Evolutionary conservation across 106 monocot species (phyloP), one percentile per base, ranked within the genome.

Genomic region (Platanthera zijinensis): DNA sequence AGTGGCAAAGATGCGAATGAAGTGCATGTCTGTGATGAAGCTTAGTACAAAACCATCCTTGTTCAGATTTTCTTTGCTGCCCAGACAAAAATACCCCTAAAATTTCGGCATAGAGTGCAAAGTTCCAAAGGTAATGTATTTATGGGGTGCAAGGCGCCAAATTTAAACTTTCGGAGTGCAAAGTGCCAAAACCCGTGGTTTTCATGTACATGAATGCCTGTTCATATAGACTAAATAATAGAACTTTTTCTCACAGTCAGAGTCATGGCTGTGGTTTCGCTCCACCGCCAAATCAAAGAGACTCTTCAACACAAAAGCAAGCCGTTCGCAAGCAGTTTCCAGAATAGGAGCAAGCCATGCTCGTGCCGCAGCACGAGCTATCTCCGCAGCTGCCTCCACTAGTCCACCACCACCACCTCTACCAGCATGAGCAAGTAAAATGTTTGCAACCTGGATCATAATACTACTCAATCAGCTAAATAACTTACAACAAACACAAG

Each of bases 361-460:
- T 48, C 92, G 82, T 28, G 99, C 94, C 83, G 94, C 85, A 51
- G 94, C 94, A 57, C 94, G 88, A 73, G 99, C 99, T 80, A 99
- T 99, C 59, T 94, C 99, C 48, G 92, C 92, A 77, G 94, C 91
- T 48, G 99, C 99, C 74, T 94, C 99, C 28, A 85, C 69, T 70
- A 94, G 22, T 73, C 89, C 94, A 18, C 92, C 83, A 72, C 85
- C 85, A 7, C 92, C 92, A 50, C 92, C 94, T 78, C 92, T 84
- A 50, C 99, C 90, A 79, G 99, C 94, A 88, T 99, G 92, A 52
- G 94, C 99, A 83, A 99, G 99, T 56, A 99, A 75, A 86, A 99
- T 99, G 79, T 99, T 99, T 45, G 99, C 99, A 56, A 92, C 99
- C 99, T 99, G 81, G 53, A 48, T 54, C 50, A 21, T 28, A 52